Percentiles rank a stretch among this genome's conserved stretches.
These are phyloP conservation scores for Nemania serpens DNA, from an alignment of 2,329 filamentous ascomycete species.

Conservation along the genomic window DNA sequence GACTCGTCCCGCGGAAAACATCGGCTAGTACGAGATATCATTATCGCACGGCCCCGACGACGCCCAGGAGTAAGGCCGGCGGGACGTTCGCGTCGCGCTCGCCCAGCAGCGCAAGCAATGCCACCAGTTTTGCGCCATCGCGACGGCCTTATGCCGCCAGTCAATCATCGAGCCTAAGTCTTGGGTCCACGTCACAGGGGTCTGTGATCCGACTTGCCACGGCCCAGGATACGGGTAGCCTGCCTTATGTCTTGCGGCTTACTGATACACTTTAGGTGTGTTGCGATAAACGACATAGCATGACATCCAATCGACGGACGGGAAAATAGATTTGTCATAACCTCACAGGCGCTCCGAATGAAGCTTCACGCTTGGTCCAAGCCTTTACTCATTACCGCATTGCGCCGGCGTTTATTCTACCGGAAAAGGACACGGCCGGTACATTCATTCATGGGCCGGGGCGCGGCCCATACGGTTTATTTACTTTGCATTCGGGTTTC, in stretches of 20 bases:
- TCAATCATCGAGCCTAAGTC: constrained; percentile 35
- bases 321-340: not conserved
- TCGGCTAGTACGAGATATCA: constrained; percentile 51
- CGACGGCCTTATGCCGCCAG: constrained; percentile 46
- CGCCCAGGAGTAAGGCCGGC: constrained; percentile 49
- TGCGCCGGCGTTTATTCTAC: not conserved
- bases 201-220: constrained; percentile 55
- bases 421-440: not conserved
- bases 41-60: constrained; percentile 60
- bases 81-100: constrained; percentile 45
- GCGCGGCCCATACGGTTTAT: not conserved
- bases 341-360: not conserved
- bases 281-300: not conserved
- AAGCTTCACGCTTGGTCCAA: not conserved
- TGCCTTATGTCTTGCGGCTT: constrained; percentile 45
- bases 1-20: constrained; percentile 44
- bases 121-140: constrained; percentile 47
- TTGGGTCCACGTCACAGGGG: constrained; percentile 30
- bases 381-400: not conserved
- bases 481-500: too few relatives aligned
- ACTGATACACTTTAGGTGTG: constrained; percentile 34
- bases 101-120: constrained; percentile 33
- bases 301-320: constrained; percentile 14
- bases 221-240: constrained; percentile 38
- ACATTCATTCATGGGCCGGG: not conserved